Percentiles rank a stretch among this genome's conserved stretches.
phyloP scores from a whole-genome alignment of 2,329 filamentous ascomycete genomes.

The Neonectria magnoliae region DNA sequence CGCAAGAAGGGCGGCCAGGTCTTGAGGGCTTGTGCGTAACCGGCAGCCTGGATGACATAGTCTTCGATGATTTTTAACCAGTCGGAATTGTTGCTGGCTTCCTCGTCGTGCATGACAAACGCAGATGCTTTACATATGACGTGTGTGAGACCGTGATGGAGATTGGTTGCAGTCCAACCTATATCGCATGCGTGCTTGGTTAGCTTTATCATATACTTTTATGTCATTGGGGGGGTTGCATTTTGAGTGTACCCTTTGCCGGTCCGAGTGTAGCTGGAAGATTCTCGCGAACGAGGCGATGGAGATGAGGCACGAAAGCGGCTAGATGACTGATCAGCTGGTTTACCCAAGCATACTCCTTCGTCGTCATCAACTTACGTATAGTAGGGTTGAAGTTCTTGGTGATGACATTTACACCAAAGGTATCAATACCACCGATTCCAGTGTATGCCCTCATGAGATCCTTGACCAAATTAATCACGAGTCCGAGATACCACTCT shows the following conservation, averaged over 20 bases:
- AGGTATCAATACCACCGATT: not conserved
- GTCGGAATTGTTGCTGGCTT: not conserved
- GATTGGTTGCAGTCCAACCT: not conserved
- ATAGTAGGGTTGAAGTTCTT: conserved; percentile 13
- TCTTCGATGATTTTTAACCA: conserved; percentile 7
- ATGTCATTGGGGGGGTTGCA: no score
- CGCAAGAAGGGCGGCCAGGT: conserved; percentile 1
- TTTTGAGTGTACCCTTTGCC: not conserved
- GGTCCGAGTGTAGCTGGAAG: not conserved
- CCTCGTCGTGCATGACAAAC: conserved; percentile 9
- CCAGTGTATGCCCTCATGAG: not conserved
- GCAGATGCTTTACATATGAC: conserved; percentile 1
- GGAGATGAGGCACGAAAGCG: not conserved
- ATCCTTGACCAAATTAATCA: not conserved
- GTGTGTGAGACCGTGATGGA: not conserved
- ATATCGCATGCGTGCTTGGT: not conserved
- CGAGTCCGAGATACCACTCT: not conserved
- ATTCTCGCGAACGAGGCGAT: not conserved
- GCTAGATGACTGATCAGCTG: not conserved
- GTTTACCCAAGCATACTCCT: not conserved
- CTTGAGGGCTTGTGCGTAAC: conserved; percentile 4
- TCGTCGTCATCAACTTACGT: not conserved
- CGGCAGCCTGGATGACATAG: not conserved
- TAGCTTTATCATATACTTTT: no score
- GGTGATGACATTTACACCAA: not conserved